Evolutionary conservation across 2,329 filamentous ascomycete genomes (phyloP).

Genomic region (Penicillium sp.): DNA sequence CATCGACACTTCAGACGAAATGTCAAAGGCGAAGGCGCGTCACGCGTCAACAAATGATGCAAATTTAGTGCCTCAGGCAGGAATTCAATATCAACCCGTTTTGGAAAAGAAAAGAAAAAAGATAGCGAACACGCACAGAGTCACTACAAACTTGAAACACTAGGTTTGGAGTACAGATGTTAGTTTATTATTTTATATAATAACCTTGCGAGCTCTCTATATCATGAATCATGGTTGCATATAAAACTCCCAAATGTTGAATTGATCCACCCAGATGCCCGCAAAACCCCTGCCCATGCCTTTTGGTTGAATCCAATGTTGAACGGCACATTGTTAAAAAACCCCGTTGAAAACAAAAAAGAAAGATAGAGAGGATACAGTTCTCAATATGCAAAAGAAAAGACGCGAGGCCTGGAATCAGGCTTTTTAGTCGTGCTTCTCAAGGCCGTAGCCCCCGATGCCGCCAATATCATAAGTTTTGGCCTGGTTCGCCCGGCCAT

Average conservation of each 20-base stretch:
- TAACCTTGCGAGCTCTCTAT: slow-evolving; percentile 2
- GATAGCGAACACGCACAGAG: neutral
- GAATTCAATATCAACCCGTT: neutral
- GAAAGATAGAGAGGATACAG: neutral
- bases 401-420: neutral
- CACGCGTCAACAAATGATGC: slow-evolving; percentile 6
- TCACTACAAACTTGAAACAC: neutral
- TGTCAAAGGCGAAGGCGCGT: neutral
- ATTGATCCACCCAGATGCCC: slow-evolving; percentile 21
- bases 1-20: neutral
- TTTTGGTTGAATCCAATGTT: slow-evolving; percentile 31
- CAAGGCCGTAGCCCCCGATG: slow-evolving; percentile 63
- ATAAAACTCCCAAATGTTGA: slow-evolving; percentile 32
- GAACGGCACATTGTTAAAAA: slow-evolving; percentile 21
- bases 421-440: slow-evolving; percentile 36
- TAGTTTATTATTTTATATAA: neutral
- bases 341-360: slow-evolving; percentile 1
- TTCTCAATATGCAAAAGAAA: neutral
- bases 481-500: slow-evolving; percentile 53
- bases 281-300: slow-evolving; percentile 24
- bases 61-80: neutral
- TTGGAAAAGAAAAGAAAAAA: neutral
- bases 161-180: neutral
- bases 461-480: slow-evolving; percentile 57
- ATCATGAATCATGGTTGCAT: slow-evolving; percentile 24